A percentile compares a stretch with the other conserved stretches of the same genome.
Evolutionary conservation across 352 stramenopile genomes (phyloP).

Genomic region (Saprolegnia parasitica): DNA sequence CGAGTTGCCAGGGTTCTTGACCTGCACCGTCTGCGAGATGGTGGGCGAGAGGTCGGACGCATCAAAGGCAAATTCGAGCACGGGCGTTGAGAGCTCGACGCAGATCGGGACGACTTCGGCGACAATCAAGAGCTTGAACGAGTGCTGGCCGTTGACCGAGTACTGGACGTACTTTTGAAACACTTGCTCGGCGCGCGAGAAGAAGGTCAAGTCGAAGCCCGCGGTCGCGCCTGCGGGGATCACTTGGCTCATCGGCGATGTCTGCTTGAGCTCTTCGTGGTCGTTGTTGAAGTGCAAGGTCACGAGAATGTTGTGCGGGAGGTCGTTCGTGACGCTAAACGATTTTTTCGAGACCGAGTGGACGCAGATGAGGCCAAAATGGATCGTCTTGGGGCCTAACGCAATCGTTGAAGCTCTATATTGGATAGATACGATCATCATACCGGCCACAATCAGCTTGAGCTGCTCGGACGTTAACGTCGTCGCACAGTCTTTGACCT

Average conservation of each 20-base stretch:
- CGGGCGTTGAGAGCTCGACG: conserved; percentile 50
- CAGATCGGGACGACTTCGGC: conserved; percentile 88
- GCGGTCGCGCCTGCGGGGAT: conserved; percentile 68
- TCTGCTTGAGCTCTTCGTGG: conserved; percentile 55
- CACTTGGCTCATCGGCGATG: conserved; percentile 71
- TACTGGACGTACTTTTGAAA: conserved; percentile 80
- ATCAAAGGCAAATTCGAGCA: conserved; percentile 79
- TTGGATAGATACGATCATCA: neutral
- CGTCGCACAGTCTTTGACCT: conserved; percentile 78
- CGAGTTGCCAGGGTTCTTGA: conserved; percentile 90
- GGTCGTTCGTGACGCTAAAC: conserved; percentile 86
- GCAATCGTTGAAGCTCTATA: neutral
- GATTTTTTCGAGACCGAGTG: conserved; percentile 72
- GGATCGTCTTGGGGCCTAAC: conserved; percentile 74
- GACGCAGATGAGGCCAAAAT: conserved; percentile 90
- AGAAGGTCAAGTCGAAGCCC: conserved; percentile 90
- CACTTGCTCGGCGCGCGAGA: conserved; percentile 67
- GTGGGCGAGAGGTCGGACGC: conserved; percentile 43
- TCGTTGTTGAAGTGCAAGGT: conserved; percentile 41
- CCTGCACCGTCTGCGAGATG: conserved; percentile 53
- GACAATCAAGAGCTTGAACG: conserved; percentile 73
- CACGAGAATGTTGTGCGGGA: conserved; percentile 79
- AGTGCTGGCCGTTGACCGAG: conserved; percentile 81
- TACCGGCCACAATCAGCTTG: conserved; percentile 41
- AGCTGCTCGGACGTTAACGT: conserved; percentile 76